Evolutionary conservation across 1,284 basidiomycete species (phyloP).

Genomic region (Vanrija humicola): DNA sequence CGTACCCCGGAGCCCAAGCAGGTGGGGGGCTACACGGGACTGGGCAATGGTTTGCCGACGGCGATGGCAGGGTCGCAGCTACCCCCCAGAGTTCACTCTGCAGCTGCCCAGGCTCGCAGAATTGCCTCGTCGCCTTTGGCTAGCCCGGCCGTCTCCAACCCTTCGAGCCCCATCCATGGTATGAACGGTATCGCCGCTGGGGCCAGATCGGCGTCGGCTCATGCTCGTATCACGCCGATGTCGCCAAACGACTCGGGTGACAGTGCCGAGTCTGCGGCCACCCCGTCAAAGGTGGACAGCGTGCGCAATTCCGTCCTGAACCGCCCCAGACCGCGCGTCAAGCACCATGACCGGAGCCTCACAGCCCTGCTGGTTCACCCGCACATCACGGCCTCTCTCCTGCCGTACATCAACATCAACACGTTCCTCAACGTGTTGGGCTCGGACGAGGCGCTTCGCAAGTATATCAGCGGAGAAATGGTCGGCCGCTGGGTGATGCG

Average conservation of each 20-base stretch:
- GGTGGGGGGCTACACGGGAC: background rate
- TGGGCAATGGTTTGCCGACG: slow-evolving; percentile 8
- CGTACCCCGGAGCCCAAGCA: background rate
- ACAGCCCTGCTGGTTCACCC: slow-evolving; percentile 25
- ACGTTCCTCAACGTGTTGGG: slow-evolving; percentile 44
- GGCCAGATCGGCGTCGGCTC: background rate
- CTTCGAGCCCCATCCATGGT: background rate
- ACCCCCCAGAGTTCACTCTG: slow-evolving; percentile 13
- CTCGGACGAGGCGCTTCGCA: slow-evolving; percentile 31
- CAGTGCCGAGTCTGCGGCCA: background rate
- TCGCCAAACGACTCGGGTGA: background rate
- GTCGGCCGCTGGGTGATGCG: slow-evolving; percentile 46
- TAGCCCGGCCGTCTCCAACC: slow-evolving; percentile 12
- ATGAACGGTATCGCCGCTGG: background rate
- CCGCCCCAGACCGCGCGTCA: slow-evolving; percentile 3
- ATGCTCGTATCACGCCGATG: background rate
- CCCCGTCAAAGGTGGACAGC: too few species aligned
- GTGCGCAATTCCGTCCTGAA: slow-evolving; percentile 3
- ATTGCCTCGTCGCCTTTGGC: slow-evolving; percentile 21
- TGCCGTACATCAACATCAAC: slow-evolving; percentile 41
- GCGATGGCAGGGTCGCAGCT: background rate
- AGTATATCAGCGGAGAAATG: slow-evolving; percentile 41
- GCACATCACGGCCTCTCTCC: slow-evolving; percentile 33
- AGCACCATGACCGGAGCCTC: slow-evolving; percentile 4
- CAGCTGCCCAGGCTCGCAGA: slow-evolving; percentile 8